These are phyloP conservation scores for Boeremia lycopersici DNA, from an alignment of 2,329 filamentous ascomycete species.

Conservation along the genomic window DNA sequence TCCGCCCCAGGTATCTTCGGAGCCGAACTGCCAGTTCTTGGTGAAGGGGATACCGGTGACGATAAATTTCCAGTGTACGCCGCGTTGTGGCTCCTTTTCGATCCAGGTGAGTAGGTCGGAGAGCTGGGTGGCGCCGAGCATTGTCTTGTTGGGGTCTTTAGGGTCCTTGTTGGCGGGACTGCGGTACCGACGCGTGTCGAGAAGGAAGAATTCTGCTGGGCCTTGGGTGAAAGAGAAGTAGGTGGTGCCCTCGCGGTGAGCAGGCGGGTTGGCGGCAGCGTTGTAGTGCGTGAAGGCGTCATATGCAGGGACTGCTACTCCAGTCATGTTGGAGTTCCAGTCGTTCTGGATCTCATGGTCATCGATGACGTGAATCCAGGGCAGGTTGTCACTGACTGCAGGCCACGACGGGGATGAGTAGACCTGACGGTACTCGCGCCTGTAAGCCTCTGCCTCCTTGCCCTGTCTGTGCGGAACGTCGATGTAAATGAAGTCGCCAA, in stretches of 20 bases:
- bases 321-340: constrained; percentile 82
- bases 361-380: constrained; percentile 96
- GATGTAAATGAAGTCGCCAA: constrained; percentile 88
- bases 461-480: constrained; percentile 87
- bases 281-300: constrained; percentile 91
- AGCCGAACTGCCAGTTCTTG: constrained; percentile 93
- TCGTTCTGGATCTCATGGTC: constrained; percentile 97
- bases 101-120: constrained; percentile 81
- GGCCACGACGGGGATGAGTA: constrained; percentile 95
- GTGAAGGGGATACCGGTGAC: constrained; percentile 93
- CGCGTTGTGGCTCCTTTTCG: constrained; percentile 70
- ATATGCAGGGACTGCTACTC: constrained; percentile 77
- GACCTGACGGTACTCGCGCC: constrained; percentile 91
- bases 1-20: constrained; percentile 90
- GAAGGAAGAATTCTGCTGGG: constrained; percentile 90
- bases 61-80: constrained; percentile 92
- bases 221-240: constrained; percentile 92
- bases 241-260: constrained; percentile 67
- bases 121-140: constrained; percentile 82
- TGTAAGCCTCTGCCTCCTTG: constrained; percentile 74
- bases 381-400: constrained; percentile 75
- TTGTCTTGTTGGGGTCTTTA: constrained; percentile 73
- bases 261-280: constrained; percentile 79
- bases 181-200: constrained; percentile 89
- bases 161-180: constrained; percentile 68